Percentiles rank a stretch among this genome's conserved stretches.
phyloP scores from a whole-genome alignment of 176 grass and related monocot genomes.

The Poa annua region DNA sequence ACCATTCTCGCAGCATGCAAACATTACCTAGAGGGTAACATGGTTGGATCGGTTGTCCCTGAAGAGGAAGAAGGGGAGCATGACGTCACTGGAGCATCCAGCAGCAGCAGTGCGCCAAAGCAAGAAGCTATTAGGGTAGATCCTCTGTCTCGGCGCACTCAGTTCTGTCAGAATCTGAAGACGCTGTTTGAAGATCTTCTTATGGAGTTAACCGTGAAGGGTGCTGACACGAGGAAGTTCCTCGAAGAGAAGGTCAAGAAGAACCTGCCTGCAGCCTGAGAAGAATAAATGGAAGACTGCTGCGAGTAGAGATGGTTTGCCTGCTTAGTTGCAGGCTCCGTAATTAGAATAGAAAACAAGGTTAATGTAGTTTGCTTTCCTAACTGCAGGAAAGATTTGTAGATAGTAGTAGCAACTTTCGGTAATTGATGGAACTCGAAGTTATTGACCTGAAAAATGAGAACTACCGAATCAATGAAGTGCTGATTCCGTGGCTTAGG shows the following conservation, averaged over 20 bases:
- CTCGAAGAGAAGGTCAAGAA: slow-evolving; percentile 61
- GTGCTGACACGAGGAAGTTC: slow-evolving; percentile 72
- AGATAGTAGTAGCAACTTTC: slow-evolving; percentile 27
- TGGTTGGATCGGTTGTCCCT: slow-evolving; percentile 64
- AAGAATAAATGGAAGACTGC: not conserved
- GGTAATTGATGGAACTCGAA: slow-evolving; percentile 27
- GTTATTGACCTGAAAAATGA: slow-evolving; percentile 13
- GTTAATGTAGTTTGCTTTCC: slow-evolving; percentile 20
- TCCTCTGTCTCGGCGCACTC: not conserved
- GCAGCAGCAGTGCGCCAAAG: slow-evolving; percentile 4
- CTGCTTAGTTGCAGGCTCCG: slow-evolving; percentile 12
- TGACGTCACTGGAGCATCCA: not conserved
- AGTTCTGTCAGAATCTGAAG: slow-evolving; percentile 42
- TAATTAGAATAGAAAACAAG: slow-evolving; percentile 15
- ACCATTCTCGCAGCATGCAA: slow-evolving; percentile 77
- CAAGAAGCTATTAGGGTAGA: not conserved
- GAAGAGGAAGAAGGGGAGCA: slow-evolving; percentile 40
- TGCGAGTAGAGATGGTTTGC: not conserved
- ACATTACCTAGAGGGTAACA: slow-evolving; percentile 68
- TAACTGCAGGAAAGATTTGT: slow-evolving; percentile 39
- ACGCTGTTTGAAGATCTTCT: slow-evolving; percentile 75
- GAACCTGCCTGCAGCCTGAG: slow-evolving; percentile 42
- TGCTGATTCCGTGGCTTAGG: slow-evolving; percentile 20
- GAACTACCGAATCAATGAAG: not conserved
- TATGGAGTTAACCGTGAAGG: slow-evolving; percentile 93